phyloP scores from a whole-genome alignment of 2,329 filamentous ascomycete genomes.

The Chaetothyriales sp. region DNA sequence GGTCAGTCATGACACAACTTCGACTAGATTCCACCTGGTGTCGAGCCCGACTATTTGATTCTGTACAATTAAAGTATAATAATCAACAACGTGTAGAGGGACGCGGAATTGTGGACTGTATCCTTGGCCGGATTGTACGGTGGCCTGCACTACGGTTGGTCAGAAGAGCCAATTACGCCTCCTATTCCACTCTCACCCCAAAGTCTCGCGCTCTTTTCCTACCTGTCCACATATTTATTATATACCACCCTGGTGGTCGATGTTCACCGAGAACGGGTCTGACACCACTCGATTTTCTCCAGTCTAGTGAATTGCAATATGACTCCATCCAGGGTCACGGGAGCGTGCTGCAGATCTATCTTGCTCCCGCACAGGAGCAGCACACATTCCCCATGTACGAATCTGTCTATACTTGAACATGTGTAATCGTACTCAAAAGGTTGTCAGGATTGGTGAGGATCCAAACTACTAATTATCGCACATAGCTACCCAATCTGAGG shows the following conservation, averaged over 20 bases:
- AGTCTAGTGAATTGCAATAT: not conserved
- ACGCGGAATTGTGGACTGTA: not conserved
- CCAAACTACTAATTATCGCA: not conserved
- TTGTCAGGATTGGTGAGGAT: not conserved
- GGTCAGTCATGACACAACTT: constrained; percentile 46
- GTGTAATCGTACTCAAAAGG: not conserved
- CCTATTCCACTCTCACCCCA: too few species aligned
- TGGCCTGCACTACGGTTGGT: not conserved
- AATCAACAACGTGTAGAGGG: too few species aligned
- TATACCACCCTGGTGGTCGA: too few species aligned
- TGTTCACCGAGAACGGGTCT: not conserved
- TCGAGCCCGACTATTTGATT: not conserved
- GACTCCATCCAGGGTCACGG: not conserved
- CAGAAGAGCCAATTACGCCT: not conserved
- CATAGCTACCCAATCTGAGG: not conserved
- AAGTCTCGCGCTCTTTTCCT: too few species aligned
- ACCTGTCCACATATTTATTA: too few species aligned
- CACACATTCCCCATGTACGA: not conserved
- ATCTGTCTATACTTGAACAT: not conserved
- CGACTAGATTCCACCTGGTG: not conserved
- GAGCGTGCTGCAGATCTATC: not conserved
- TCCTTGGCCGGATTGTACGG: not conserved
- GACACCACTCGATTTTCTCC: not conserved
- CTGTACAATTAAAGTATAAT: not conserved
- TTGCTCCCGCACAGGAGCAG: too few species aligned